Base-by-base conservation (phyloP, 768 basidiomycete species). In the Termitomyces heimii region DNA sequence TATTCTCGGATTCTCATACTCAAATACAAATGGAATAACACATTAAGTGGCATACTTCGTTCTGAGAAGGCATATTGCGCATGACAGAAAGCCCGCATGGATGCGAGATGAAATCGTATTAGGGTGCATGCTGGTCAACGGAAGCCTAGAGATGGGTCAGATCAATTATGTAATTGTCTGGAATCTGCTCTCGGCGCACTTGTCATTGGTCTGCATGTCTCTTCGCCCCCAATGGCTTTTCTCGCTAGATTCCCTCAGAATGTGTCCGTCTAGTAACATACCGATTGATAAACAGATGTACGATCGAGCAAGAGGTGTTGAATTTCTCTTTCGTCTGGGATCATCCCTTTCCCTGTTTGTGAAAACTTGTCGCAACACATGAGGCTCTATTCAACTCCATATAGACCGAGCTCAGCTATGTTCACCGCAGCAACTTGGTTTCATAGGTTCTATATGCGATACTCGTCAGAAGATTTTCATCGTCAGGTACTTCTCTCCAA, bases 361-460 rank as follows among this genome's bases (percentile, higher is more conserved):
- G 46, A 34, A 53, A 56, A 48, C 43, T 54, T 34, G 24, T 50
- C 51, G 37, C 58, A 54, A 43, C 57, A 64, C 63, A 60, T 35
- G 35, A 63, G 55, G 45, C 31, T 54, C 32, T 62, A 29, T 56
- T 54, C 28, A 52, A 53, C 22, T 58, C 35, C 49, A 44, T 58
- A 42, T 67, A 94, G 92, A 49, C 88, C 89, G 28, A 84, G 85
- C 22, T 85, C 89, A 16, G 89, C 91, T 14, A 82, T 92, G 75
- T 88, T 88, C 65, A 91, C 92, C 26, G 90, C 92, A 26, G 90
- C 91, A 26, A 89, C 88, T 6, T 94, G 92, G 88, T 92, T 93
- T 62, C 92, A 94, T 70, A 81, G 92, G 13, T 94, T 94, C 70
- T 94, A 89, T 70, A 92, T 94, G 91, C 80, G 92, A 58, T 86